phyloP scores from a whole-genome alignment of 2,329 filamentous ascomycete species.

The Cercospora sp. region DNA sequence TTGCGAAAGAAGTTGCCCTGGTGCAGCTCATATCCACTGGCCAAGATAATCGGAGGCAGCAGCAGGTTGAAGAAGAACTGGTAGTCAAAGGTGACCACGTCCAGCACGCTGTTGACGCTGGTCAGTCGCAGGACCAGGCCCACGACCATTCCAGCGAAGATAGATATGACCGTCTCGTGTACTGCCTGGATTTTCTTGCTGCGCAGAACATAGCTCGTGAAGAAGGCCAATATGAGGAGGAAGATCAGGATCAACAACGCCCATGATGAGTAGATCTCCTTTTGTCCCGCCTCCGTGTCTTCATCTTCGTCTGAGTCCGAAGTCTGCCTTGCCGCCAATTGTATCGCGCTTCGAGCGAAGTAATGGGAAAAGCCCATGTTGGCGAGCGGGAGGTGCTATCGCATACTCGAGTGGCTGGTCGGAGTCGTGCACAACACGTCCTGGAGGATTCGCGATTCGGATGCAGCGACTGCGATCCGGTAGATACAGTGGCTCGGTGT shows the following conservation, averaged over 20 bases:
- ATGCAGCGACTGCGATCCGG: neutral
- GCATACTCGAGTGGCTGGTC: slow-evolving; percentile 27
- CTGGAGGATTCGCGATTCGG: neutral
- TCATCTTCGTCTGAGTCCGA: slow-evolving; percentile 51
- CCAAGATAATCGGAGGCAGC: slow-evolving; percentile 96
- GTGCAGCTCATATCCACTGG: slow-evolving; percentile 94
- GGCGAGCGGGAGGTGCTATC: slow-evolving; percentile 33
- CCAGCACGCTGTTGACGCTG: slow-evolving; percentile 79
- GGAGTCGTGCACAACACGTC: neutral
- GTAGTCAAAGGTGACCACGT: slow-evolving; percentile 94
- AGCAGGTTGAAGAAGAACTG: slow-evolving; percentile 99
- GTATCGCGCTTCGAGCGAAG: slow-evolving; percentile 27
- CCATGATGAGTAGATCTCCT: slow-evolving; percentile 95
- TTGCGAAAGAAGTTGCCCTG: slow-evolving; percentile 99
- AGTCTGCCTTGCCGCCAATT: slow-evolving; percentile 45
- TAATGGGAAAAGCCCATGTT: slow-evolving; percentile 32
- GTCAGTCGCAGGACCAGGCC: slow-evolving; percentile 83
- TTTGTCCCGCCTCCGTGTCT: slow-evolving; percentile 79
- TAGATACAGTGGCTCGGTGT: neutral
- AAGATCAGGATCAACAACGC: slow-evolving; percentile 95
- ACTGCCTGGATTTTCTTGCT: slow-evolving; percentile 96
- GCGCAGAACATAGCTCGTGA: slow-evolving; percentile 95
- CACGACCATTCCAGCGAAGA: slow-evolving; percentile 97
- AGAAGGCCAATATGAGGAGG: slow-evolving; percentile 89
- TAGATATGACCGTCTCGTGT: slow-evolving; percentile 96